Base-by-base conservation (phyloP, 164 flowering plant genomes). In the Kingdonia uniflora region DNA sequence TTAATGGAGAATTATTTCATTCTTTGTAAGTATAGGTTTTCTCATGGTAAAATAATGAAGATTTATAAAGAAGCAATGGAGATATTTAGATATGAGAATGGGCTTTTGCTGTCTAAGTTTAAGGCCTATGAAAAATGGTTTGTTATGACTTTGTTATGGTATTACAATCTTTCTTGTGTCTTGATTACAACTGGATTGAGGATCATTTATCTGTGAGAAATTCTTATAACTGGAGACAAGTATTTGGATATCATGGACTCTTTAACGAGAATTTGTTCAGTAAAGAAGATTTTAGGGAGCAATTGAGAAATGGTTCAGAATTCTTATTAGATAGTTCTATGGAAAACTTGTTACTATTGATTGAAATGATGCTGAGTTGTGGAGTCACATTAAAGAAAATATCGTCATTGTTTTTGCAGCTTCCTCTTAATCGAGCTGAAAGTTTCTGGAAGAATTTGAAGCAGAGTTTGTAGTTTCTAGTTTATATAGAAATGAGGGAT, bases 251-350 rank as follows among this genome's bases (percentile, higher is more conserved):
- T 50, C 55, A 82, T 16, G 14, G 50, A 49, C 69, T 78, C 33
- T 61, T 83, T 24, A 14, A 46, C 14, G 47, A 68, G 47, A 51
- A 65, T 20, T 75, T 78, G 42, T 80, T 38, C 59, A 61, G 61
- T 42, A 48, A 72, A 6, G 63, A 74, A 63, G 67, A 80, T 57
- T 33, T 85, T 19, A 63, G 57, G 23, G 39, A 25, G 14, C 51
- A 78, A 13, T 21, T 85, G 12, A 37, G 49, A 14, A 64, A 57
- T 26, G 72, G 70, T 60, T 80, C 83, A 0, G 70, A 49, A 14
- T 51, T 85, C 58, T 29, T 88, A 7, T 75, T 80, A 7, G 76
- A 80, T 38, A 52, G 14, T 54, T 82, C 87, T 14, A 92, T 87
- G 23, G 56, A 52, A 15, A 46, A 44, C 45, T 35, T 75, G 2